Conservation (phyloP, 768 basidiomycete species). For the Mrakia hoshinonis region DNA sequence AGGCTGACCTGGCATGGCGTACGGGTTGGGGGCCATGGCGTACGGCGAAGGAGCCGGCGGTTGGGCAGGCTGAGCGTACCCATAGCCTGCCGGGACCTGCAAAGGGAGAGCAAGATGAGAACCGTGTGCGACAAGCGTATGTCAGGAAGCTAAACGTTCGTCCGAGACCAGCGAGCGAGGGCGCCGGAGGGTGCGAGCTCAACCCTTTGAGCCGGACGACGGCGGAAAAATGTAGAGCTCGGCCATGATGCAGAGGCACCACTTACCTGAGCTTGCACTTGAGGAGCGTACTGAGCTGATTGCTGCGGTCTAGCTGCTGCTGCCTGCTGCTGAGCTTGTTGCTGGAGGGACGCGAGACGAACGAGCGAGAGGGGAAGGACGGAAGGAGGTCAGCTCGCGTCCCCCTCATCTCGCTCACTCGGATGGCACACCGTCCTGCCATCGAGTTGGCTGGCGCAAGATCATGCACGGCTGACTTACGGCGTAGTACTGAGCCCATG, state of each 20-base stretch:
- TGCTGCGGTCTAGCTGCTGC: slow-evolving; percentile 2
- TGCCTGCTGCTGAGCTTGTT: slow-evolving; percentile 14
- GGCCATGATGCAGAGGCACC: background rate
- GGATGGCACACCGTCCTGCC: background rate
- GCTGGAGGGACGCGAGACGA: slow-evolving; percentile 1
- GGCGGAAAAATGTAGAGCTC: background rate
- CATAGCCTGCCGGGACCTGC: slow-evolving; percentile 9
- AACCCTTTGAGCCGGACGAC: no score
- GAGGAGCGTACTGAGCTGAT: background rate
- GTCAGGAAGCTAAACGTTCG: background rate
- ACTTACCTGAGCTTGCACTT: background rate
- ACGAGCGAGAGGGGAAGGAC: background rate
- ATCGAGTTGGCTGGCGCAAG: background rate
- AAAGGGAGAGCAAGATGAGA: background rate
- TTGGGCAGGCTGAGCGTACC: slow-evolving; percentile 12
- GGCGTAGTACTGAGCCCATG: slow-evolving; percentile 22
- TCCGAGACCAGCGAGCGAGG: background rate
- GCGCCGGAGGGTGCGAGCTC: no score
- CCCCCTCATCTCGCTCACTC: background rate
- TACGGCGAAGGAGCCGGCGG: slow-evolving; percentile 13
- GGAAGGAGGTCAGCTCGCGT: slow-evolving; percentile 2
- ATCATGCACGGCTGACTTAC: background rate
- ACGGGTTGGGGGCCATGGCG: background rate
- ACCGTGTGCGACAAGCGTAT: background rate
- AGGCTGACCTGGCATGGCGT: slow-evolving; percentile 1